These are phyloP conservation scores for Fusarium circinatum DNA, from an alignment of 2,329 filamentous ascomycete species.

Conservation along the genomic window DNA sequence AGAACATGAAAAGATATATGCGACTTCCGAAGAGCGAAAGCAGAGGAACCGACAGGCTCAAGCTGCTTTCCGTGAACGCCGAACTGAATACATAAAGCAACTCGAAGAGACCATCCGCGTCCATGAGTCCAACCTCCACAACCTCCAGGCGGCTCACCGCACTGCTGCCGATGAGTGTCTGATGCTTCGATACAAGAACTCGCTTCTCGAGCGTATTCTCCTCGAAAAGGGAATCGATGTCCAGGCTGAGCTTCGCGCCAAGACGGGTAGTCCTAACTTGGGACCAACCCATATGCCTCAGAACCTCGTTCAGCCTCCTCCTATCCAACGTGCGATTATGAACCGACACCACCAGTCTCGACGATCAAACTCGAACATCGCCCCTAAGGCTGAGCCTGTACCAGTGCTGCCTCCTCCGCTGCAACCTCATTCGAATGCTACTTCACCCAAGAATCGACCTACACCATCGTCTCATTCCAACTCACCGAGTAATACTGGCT, in stretches of 20 bases:
- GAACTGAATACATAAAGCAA: conserved; percentile 99
- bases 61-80: conserved; percentile 94
- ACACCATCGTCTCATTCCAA: conserved; percentile 82
- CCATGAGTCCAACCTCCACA: conserved; percentile 93
- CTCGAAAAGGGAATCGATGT: conserved; percentile 99
- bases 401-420: conserved; percentile 58
- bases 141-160: conserved; percentile 91
- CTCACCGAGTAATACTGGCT: conserved; percentile 63
- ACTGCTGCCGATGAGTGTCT: conserved; percentile 95
- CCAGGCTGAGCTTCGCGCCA: conserved; percentile 91
- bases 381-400: conserved; percentile 75
- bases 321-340: conserved; percentile 82
- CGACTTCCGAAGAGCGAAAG: conserved; percentile 97
- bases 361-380: conserved; percentile 77
- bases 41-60: conserved; percentile 97
- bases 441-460: conserved; percentile 77
- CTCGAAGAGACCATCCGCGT: conserved; percentile 96
- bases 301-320: conserved; percentile 76
- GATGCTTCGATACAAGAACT: conserved; percentile 99
- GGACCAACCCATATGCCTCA: conserved; percentile 74
- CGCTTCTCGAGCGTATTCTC: conserved; percentile 91
- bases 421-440: conserved; percentile 65
- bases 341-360: conserved; percentile 82
- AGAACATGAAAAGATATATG: conserved; percentile 79
- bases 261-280: conserved; percentile 86